Evolutionary conservation across 2,329 filamentous ascomycete genomes (phyloP).

Genomic region (Lachnellula occidentalis): DNA sequence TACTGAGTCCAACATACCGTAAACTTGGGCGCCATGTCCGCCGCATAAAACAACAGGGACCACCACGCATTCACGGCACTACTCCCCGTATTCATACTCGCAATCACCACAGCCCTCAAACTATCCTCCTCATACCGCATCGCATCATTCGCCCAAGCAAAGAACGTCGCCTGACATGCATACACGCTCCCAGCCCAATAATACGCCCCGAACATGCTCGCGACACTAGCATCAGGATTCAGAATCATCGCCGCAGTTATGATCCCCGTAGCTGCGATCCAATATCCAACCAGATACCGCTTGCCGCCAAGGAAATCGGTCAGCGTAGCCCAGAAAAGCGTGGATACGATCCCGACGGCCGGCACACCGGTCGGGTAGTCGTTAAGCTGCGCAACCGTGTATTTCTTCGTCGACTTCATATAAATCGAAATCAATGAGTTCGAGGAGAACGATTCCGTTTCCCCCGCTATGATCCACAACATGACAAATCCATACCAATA

Average conservation of each 20-base stretch:
- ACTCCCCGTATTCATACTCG: conserved; percentile 65
- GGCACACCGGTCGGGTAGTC: conserved; percentile 49
- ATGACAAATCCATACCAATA: conserved; percentile 62
- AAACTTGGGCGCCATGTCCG: conserved; percentile 54
- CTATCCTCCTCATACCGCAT: conserved; percentile 59
- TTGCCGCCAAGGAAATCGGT: conserved; percentile 61
- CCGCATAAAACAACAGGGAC: conserved; percentile 66
- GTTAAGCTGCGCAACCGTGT: conserved; percentile 45
- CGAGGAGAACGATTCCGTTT: conserved; percentile 64
- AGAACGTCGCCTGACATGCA: conserved; percentile 68
- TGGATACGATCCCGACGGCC: conserved; percentile 45
- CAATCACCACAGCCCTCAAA: conserved; percentile 60
- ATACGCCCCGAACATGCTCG: conserved; percentile 59
- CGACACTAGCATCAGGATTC: conserved; percentile 32
- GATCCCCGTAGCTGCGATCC: conserved; percentile 60
- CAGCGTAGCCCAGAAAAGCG: conserved; percentile 63
- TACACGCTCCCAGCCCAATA: conserved; percentile 68
- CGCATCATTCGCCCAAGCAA: conserved; percentile 67
- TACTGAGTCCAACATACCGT: conserved; percentile 25
- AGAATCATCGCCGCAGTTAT: conserved; percentile 58
- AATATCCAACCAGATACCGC: conserved; percentile 61
- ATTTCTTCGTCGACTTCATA: conserved; percentile 41
- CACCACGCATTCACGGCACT: conserved; percentile 70
- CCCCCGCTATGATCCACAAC: conserved; percentile 65
- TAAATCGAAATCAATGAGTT: conserved; percentile 53